Base-by-base conservation (phyloP, 2,329 filamentous ascomycete genomes). In the Claviceps purpurea region DNA sequence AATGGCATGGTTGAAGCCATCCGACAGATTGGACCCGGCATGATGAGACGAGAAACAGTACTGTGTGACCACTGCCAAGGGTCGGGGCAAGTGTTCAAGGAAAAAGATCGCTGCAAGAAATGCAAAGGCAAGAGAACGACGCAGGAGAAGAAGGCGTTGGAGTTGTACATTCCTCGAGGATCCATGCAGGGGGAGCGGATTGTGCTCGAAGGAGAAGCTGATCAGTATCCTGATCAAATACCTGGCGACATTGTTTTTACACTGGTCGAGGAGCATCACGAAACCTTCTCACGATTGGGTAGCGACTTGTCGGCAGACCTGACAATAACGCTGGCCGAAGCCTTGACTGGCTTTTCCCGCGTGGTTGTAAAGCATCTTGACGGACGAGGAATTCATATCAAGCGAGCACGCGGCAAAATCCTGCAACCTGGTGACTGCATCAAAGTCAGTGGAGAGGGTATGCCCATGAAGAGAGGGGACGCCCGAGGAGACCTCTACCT, bases 21-120 rank as follows among this genome's bases (percentile, higher is more conserved):
- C 64, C 82, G 86, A 54, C 86, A 89, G 63, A 79, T 97, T 56
- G 91, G 90, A 0, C 89, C 90, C 20, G 89, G 90, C 54, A 75
- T 96, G 65, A 82, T 94, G 56, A 87, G 88, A 34, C 85, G 89
- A 62, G 84, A 89, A 62, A 81, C 84, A 6, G 81, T 90, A 40
- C 69, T 83, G 39, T 98, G 93, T 68, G 83, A 85, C 61, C 83
- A 85, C 62, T 98, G 93, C 70, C 77, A 83, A 55, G 91, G 90
- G 38, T 79, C 82, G n/a, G 93, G 93, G 5, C 82, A 84, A 63
- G 82, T 90, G 63, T 95, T 83, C 73, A 91, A 91, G 68, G 89
- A 95, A 64, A 97, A 97, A 75, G 93, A 98, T 64, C 88, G 89
- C 65, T 98, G 93, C 76, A 95, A 95, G 77, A 96, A 93, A 75